Evolutionary conservation across 352 stramenopile genomes (phyloP), one percentile per base, ranked within the genome.

Genomic region (Pythium monospermum): DNA sequence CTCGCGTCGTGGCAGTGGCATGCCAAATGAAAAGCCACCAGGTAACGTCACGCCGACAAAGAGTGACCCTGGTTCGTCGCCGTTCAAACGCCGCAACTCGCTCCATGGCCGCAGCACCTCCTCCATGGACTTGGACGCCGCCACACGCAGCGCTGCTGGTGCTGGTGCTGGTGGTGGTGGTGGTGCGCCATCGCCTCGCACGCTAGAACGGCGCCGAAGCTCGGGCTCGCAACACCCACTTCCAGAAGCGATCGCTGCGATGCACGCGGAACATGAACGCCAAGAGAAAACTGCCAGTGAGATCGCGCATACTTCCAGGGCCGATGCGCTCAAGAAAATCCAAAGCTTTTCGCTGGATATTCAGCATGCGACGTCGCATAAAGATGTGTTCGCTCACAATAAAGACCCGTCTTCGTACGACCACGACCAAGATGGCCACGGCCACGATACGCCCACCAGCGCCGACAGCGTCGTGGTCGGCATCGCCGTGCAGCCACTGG

Each of bases 271-370:
- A 23, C 41, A 25, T 35, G 51, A 63, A 36, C 53, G 49, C 10
- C 69, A 69, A 45, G 57, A 62, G n/a, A 44, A 51, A 10, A 43
- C 26, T 2, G 53, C 44, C 0, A 50, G 42, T 30, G 65, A 62
- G 32, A 61, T 68, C 18, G 49, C 54, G 1, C 32, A 46, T 13
- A 53, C 13, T 2, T 66, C 66, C 0, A 68, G 69, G 6, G 66
- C 71, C 1, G 61, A 80, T 16, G 69, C 69, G 16, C 25, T 80
- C 21, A 58, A 66, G 25, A 75, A 66, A 28, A 76, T 76, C 33
- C 57, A 75, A 12, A 47, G 32, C 19, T 26, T 61, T n/a, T 61
- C 54, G 39, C 25, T 56, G 23, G 54, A 61, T 22, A 30, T 61
- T 1, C 45, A 56, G 10, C 45, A 52, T 12, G 46, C 39, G 16